Conservation (phyloP, 257 asterid species). For the Solanum gandarillasii region DNA sequence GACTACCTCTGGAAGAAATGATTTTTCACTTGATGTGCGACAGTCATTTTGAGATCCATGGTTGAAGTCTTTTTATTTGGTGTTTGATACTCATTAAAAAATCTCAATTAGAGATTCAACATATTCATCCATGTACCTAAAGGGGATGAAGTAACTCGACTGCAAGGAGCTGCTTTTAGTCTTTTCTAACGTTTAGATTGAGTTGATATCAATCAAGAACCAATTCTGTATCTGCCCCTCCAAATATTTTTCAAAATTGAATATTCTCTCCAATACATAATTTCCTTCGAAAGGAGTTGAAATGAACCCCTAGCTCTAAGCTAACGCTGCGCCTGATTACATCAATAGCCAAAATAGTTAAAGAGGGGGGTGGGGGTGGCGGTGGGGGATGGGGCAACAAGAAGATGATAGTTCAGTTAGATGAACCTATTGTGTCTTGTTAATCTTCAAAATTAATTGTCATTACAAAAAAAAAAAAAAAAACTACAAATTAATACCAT, state of each 20-base stretch:
- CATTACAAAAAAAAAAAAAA: neutral
- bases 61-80: neutral
- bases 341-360: neutral
- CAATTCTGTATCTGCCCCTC: no score
- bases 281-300: no score
- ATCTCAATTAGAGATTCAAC: no score
- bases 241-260: no score
- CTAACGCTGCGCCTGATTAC: no score
- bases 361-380: neutral
- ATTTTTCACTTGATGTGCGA: neutral
- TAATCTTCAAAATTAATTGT: neutral
- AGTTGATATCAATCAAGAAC: no score
- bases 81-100: no score
- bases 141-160: neutral
- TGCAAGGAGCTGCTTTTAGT: no score
- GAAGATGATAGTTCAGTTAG: neutral
- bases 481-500: neutral
- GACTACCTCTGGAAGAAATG: neutral
- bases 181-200: no score
- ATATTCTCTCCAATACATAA: no score
- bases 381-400: neutral
- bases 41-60: neutral
- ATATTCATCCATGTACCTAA: no score
- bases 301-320: no score
- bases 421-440: neutral